Base-by-base conservation (phyloP, 1,284 basidiomycete genomes). In the Ganoderma resinaceum region DNA sequence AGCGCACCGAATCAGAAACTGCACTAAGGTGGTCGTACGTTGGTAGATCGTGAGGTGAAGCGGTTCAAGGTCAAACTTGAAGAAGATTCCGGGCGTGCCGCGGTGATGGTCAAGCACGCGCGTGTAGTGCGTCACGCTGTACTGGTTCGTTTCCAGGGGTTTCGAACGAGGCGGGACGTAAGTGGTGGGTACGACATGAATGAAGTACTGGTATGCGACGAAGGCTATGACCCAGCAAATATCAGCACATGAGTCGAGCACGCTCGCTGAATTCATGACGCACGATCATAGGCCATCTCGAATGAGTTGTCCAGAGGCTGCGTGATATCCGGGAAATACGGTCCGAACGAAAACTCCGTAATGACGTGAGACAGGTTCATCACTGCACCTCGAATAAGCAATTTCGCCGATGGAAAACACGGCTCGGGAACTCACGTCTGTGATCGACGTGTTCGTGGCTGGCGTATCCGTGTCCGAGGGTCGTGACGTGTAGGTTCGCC, bases 321-420 rank as follows among this genome's bases (percentile, higher is more conserved):
- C 0, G 91, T 87, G 68, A 99, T 99, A 63, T 96, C 93, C 0
- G 97, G 97, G 84, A 98, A 99, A 83, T 95, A 94, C 0, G 96
- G 94, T 0, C 97, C 97, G 76, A 99, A 99, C 1, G 96, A 98
- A 79, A 98, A 97, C 80, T 99, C 97, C 71, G 93, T 93, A 73
- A 99, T 95, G 67, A 98, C 91, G 81, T 99, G 97, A 1, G 95
- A 95, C 40, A 99, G 86, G 78, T 99, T 99, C 95, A 99, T 98
- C 71, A 92, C 94, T 97, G 73, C 20, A 23, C 9, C 52, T 9
- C 58, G 61, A 16, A n/a, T 55, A 5, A 37, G 43, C 23, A 20
- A 14, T 55, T n/a, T 59, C 23, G 14, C 26, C 29, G 23, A 42
- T 20, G 20, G 20, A 40, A 14, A 11, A 40, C 64, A 20, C 55